A percentile compares a stretch with the other conserved stretches of the same genome.
These are phyloP conservation scores for Coemansia sp. DNA, from an alignment of 192 early-diverging fungal genomes.

Conservation along the genomic window DNA sequence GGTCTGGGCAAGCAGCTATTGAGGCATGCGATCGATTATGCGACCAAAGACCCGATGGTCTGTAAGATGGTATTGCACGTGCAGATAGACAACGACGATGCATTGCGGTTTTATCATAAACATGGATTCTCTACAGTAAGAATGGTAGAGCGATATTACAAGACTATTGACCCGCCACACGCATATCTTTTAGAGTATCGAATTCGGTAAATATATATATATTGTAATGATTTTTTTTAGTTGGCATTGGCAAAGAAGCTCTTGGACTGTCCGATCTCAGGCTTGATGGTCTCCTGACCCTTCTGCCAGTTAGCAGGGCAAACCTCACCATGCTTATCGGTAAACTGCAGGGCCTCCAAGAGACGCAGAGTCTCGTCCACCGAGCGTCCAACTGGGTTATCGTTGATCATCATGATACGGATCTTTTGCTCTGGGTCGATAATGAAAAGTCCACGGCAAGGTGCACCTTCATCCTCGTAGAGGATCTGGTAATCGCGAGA, in stretches of 20 bases:
- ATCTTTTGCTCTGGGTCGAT: slow-evolving; percentile 89
- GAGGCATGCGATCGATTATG: slow-evolving; percentile 50
- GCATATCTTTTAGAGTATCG: slow-evolving; percentile 67
- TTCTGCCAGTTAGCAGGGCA: slow-evolving; percentile 86
- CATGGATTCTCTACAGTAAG: slow-evolving; percentile 68
- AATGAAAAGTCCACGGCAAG: slow-evolving; percentile 88
- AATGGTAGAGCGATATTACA: slow-evolving; percentile 78
- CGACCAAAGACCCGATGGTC: slow-evolving; percentile 55
- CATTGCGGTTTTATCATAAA: slow-evolving; percentile 80
- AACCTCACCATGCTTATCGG: slow-evolving; percentile 83
- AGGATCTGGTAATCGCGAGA: slow-evolving; percentile 86
- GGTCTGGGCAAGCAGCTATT: slow-evolving; percentile 75
- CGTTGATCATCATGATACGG: slow-evolving; percentile 89
- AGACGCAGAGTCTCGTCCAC: slow-evolving; percentile 88
- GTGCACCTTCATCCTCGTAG: slow-evolving; percentile 73
- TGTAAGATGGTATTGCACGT: slow-evolving; percentile 79
- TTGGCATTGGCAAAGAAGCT: slow-evolving; percentile 64
- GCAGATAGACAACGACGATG: slow-evolving; percentile 78
- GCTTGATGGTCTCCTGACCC: slow-evolving; percentile 76
- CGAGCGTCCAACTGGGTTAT: slow-evolving; percentile 82
- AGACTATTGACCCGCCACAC: slow-evolving; percentile 78
- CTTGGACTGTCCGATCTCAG: slow-evolving; percentile 64
- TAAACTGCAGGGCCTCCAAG: slow-evolving; percentile 91
- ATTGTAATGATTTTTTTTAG: not conserved
- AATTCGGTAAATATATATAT: slow-evolving; percentile 17